A percentile compares a stretch with the other conserved stretches of the same genome.
phyloP scores from a whole-genome alignment of 257 asterid genomes.

The Petunia axillaris region DNA sequence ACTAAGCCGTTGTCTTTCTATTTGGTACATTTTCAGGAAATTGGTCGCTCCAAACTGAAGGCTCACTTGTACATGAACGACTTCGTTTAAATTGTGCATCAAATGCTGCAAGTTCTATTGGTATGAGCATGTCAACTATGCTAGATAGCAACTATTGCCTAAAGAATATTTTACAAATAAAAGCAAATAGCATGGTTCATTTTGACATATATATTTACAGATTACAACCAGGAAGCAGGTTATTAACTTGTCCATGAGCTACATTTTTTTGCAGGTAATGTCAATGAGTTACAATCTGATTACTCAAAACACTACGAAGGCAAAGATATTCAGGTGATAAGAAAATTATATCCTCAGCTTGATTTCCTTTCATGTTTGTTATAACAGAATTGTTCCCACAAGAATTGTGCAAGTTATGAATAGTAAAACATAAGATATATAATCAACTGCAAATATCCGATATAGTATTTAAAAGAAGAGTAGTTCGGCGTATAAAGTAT shows the following conservation, averaged over 20 bases:
- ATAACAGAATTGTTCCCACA: too few species aligned
- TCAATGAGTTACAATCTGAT: not conserved
- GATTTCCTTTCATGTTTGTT: too few species aligned
- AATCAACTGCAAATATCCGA: too few species aligned
- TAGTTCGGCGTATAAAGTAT: too few species aligned
- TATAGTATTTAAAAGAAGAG: too few species aligned
- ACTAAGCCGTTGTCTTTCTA: not conserved
- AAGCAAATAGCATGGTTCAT: too few species aligned
- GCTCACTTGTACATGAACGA: not conserved
- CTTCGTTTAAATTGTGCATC: constrained; percentile 8
- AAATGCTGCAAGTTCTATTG: not conserved
- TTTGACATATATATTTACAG: too few species aligned
- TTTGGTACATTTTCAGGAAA: not conserved
- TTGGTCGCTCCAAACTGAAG: not conserved
- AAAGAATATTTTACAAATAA: too few species aligned
- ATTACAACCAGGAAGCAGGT: not conserved
- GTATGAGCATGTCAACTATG: not conserved
- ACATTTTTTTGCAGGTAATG: not conserved
- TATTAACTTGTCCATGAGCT: too few species aligned
- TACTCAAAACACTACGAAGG: not conserved
- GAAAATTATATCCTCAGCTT: not conserved
- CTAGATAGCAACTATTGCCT: not conserved
- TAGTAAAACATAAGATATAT: not conserved
- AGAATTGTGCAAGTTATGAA: not conserved
- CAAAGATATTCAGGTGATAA: not conserved